A percentile compares a stretch with the other conserved stretches of the same genome.
These are phyloP conservation scores for Penicillium olsonii DNA, from an alignment of 2,329 filamentous ascomycete species.

Conservation along the genomic window DNA sequence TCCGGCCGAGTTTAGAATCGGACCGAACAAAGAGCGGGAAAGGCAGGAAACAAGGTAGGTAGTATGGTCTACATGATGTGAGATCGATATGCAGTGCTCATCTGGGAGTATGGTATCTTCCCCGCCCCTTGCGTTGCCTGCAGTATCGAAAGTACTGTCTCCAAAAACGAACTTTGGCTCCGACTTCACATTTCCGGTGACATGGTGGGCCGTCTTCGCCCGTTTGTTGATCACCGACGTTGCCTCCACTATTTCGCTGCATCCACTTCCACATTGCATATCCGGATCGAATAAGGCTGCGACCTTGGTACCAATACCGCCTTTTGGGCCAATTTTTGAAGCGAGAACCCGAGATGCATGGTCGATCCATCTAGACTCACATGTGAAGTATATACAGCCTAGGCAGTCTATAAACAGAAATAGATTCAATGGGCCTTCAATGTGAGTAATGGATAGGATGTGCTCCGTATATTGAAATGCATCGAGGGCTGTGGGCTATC, in stretches of 20 bases:
- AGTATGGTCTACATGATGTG: conserved; percentile 13
- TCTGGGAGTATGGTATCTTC: conserved; percentile 13
- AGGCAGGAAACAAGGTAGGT: background rate
- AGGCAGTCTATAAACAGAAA: background rate
- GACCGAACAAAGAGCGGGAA: background rate
- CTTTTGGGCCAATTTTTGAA: background rate
- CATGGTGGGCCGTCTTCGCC: conserved; percentile 22
- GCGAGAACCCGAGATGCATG: conserved; percentile 3
- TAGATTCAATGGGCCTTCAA: background rate
- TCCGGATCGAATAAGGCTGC: conserved; percentile 1
- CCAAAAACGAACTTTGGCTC: background rate
- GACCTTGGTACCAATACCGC: conserved; percentile 2
- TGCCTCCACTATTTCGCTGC: conserved; percentile 6
- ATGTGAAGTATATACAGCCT: background rate
- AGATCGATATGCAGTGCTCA: conserved; percentile 12
- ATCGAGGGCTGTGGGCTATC: background rate
- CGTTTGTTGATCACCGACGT: conserved; percentile 23
- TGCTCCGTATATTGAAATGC: background rate
- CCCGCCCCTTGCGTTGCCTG: conserved; percentile 19
- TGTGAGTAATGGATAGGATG: no score
- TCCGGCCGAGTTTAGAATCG: conserved; percentile 9
- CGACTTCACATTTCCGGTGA: conserved; percentile 6
- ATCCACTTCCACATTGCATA: background rate
- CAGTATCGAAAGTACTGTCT: conserved; percentile 6
- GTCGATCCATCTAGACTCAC: conserved; percentile 2